Evolutionary conservation across 768 basidiomycete species (phyloP), one percentile per base, ranked within the genome.

Genomic region (Tylopilus cervinicoccineus): DNA sequence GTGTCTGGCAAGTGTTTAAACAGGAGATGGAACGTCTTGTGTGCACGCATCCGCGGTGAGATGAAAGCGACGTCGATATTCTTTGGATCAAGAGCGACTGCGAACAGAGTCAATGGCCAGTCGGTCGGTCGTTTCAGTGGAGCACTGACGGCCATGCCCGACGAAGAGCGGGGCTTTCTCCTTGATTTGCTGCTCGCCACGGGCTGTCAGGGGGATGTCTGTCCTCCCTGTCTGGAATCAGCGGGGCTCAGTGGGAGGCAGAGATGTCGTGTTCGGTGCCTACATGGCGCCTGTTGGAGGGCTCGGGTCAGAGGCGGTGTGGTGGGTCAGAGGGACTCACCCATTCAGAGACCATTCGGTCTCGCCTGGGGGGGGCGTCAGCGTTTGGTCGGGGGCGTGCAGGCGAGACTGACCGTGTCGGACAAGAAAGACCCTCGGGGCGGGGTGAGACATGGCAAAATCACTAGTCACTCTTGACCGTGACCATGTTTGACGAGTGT

Each of bases 261-360:
- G 17, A 11, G 33, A 48, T 17, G 19, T 16, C 7, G 24, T 33
- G 28, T 19, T 42, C 10, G 29, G 41, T 43, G 26, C 79, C 14
- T 62, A 84, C 85, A 64, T 86, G 84, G 52, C 85, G 78, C 57
- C 84, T 86, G 53, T 40, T 20, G 19, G 12, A 34, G 24, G 33
- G 49, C 31, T 52, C 43, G 45, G 45, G 48, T 58, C 28, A 43
- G 32, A 37, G 42, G 29, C 32, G 1, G 5, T 41, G 26, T 9
- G 2, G 19, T 5, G 4, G 14, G 43, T 28, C 39, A 37, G 9
- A 29, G 19, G 23, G 47, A 14, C 79, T 65, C 48, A 84, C 81
- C 92, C 93, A 57, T 87, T 93, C 37, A 86, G 60, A 16, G 89
- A 90, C 93, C 93, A 97, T 65, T 94, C 93, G 2, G 94, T 97